Evolutionary conservation across 176 grass and related monocot genomes (phyloP), one percentile per base, ranked within the genome.

Genomic region (Thalia dealbata): DNA sequence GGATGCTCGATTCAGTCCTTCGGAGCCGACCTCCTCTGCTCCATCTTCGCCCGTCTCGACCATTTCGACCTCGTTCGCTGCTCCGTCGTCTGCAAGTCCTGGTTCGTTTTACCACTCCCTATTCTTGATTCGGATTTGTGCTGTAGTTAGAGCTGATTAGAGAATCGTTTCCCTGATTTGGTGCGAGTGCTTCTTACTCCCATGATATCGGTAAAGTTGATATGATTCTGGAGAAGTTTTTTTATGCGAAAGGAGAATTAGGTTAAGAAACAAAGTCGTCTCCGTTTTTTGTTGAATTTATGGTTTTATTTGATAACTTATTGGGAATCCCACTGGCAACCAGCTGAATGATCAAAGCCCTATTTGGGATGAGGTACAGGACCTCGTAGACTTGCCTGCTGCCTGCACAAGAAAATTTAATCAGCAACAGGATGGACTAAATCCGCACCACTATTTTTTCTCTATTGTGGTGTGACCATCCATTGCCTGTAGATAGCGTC

Each of bases 21-120:
- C 19, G 90, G 69, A 71, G 52, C 82, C 79, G 92, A 96, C 60
- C 67, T 72, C 65, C 83, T 96, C 81, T 89, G 85, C 63, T 75
- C 83, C 44, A 71, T 89, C 71, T 91, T 96, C 78, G 85, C 86
- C 66, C 81, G 70, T 61, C 70, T 96, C 48, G 85, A 96, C 76
- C 92, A 91, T 67, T 96, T 96, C 67, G 92, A 89, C 61, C 88
- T 96, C 76, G 88, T 85, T 22, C 92, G 84, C 61, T 96, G 92
- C 83, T 91, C 88, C 61, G 84, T 86, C 65, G 86, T 96, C 81
- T 96, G 92, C 86, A 83, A 23, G 13, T 87, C 92, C 73, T 96
- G 92, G 92, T 96, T 26, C 18, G 16, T 29, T 76, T 21, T n/a
- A n/a, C n/a, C n/a, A 60, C 52, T 14, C 23, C 8, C 14, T 58